phyloP scores from a whole-genome alignment of 305 asterid species.

The Fraxinus platypoda region DNA sequence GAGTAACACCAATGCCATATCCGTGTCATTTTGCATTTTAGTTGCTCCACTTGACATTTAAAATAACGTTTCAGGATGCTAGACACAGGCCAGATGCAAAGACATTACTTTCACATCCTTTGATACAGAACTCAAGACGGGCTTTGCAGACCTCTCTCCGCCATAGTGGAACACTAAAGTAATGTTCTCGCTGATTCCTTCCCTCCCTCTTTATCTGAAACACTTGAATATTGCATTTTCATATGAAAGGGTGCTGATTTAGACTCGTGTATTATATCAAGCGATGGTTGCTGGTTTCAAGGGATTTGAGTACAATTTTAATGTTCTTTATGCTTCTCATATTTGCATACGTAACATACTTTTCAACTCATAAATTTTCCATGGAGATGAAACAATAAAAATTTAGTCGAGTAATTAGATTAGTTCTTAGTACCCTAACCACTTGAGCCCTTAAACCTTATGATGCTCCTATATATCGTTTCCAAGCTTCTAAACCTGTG shows the following conservation, averaged over 20 bases:
- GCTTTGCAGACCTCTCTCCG: constrained; percentile 84
- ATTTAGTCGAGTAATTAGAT: background rate
- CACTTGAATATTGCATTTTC: background rate
- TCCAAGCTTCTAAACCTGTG: background rate
- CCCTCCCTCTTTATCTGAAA: background rate
- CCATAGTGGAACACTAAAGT: constrained; percentile 87
- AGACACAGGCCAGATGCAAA: constrained; percentile 99
- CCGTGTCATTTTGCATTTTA: constrained; percentile 19
- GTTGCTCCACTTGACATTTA: constrained; percentile 21
- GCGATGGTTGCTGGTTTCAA: background rate
- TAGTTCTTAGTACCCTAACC: background rate
- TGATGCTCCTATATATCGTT: background rate
- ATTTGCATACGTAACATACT: background rate
- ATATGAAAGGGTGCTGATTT: constrained; percentile 15
- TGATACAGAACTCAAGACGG: constrained; percentile 97
- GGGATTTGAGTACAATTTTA: background rate
- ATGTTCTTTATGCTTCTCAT: background rate
- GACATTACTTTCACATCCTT: constrained; percentile 94
- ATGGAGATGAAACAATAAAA: background rate
- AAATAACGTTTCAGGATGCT: constrained; percentile 74
- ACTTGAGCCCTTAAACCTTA: background rate
- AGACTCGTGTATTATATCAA: background rate
- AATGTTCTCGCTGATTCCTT: constrained; percentile 10
- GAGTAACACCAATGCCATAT: constrained; percentile 1
- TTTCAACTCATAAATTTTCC: background rate